Base-by-base conservation (phyloP, 139 green algal species). In the Volvox reticuliferus region DNA sequence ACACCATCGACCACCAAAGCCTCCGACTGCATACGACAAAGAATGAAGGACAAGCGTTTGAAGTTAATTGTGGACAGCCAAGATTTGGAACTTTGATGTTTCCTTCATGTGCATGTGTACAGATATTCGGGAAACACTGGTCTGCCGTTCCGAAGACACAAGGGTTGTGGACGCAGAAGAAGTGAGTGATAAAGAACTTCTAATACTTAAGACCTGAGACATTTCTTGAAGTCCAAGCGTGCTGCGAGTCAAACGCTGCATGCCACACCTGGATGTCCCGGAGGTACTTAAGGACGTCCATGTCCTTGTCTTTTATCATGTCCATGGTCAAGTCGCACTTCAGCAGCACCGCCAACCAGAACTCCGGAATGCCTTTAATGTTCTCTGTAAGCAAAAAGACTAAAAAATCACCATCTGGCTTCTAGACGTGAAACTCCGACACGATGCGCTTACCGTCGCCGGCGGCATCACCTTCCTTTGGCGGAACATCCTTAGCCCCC, bases 251-350 rank as follows among this genome's bases (percentile, higher is more conserved):
- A 14, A 9, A 9, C 5, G 44, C 5, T 73, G 65, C 65, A 33
- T 18, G 93, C 98, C 95, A 35, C 89, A 91, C 93, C 69, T 85
- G 95, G 83, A 99, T 94, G 92, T 99, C 96, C 28, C 91, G 96
- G 28, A 99, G 92, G 91, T 96, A 97, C 67, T 95, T 94, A 55
- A 99, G 94, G n/a, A 97, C 95, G 44, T 96, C 97, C 65, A 96
- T 93, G 83, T 99, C 98, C 93, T 98, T 98, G 78, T 99, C 97
- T 37, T 94, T 96, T 32, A 97, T 96, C 92, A 95, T 91, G 50
- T 94, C 91, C 35, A 86, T 89, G 21, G 95, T 94, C 44, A 94
- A 89, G 32, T 97, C 95, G 91, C 96, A 95, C 85, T 96, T 96
- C 35, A 94, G 93, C 75, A 99, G 86, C 28, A 96, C 97, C 1